Percentiles rank a stretch among this genome's conserved stretches.
These are phyloP conservation scores for Phytophthora podocarpi DNA, from an alignment of 352 stramenopile genomes.

Conservation along the genomic window DNA sequence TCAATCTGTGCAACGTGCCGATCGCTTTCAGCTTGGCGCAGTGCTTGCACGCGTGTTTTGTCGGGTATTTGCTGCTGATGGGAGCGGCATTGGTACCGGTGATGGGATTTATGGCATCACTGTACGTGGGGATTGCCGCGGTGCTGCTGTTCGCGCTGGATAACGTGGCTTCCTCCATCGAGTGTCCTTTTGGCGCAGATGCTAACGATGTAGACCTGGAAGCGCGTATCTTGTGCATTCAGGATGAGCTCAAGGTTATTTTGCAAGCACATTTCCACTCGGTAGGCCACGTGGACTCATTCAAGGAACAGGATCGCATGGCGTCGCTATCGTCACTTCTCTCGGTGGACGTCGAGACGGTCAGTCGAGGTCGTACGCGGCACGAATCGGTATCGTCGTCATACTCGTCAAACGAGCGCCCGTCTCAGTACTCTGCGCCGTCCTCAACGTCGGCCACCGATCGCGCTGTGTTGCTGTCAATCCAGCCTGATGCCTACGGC, in stretches of 20 bases:
- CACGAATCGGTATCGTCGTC: slow-evolving; percentile 50
- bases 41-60: slow-evolving; percentile 45
- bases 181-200: slow-evolving; percentile 50
- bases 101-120: slow-evolving; percentile 24
- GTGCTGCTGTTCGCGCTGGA: slow-evolving; percentile 60
- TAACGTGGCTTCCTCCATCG: slow-evolving; percentile 49
- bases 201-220: slow-evolving; percentile 52
- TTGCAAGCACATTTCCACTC: slow-evolving; percentile 58
- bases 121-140: slow-evolving; percentile 46
- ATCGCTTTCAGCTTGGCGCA: slow-evolving; percentile 54
- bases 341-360: slow-evolving; percentile 38
- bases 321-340: slow-evolving; percentile 52
- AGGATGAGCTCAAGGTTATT: slow-evolving; percentile 63
- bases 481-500: slow-evolving; percentile 40
- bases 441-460: slow-evolving; percentile 45
- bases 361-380: slow-evolving; percentile 30
- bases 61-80: slow-evolving; percentile 53
- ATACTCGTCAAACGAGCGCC: slow-evolving; percentile 50
- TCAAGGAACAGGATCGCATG: slow-evolving; percentile 51
- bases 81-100: slow-evolving; percentile 18
- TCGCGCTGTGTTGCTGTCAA: slow-evolving; percentile 42
- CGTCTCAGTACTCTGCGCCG: slow-evolving; percentile 34
- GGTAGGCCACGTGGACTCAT: slow-evolving; percentile 42
- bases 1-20: slow-evolving; percentile 54
- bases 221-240: slow-evolving; percentile 47